Conservation (phyloP, 2,329 filamentous ascomycete genomes). For the Ophiocordyceps camponoti-floridani region DNA sequence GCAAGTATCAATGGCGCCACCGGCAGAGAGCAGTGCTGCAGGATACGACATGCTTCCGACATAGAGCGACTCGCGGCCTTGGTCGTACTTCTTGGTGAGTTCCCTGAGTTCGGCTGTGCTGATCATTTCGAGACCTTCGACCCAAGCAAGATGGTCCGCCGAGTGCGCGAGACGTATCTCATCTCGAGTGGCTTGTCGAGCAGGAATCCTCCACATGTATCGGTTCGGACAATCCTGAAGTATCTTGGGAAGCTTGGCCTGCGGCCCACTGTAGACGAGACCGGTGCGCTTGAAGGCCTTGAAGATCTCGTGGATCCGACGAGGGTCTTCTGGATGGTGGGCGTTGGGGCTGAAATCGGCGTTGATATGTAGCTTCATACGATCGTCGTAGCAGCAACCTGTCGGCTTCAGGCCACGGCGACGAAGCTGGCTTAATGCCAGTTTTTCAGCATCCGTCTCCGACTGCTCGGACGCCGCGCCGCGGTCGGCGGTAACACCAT, state of each 20-base stretch:
- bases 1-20: slow-evolving; percentile 90
- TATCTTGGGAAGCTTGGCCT: slow-evolving; percentile 32
- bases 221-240: slow-evolving; percentile 35
- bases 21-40: slow-evolving; percentile 69
- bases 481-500: slow-evolving; percentile 9
- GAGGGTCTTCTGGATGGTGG: slow-evolving; percentile 85
- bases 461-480: slow-evolving; percentile 16
- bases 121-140: slow-evolving; percentile 37
- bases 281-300: slow-evolving; percentile 70
- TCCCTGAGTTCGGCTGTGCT: slow-evolving; percentile 48
- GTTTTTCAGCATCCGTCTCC: slow-evolving; percentile 17
- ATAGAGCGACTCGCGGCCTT: slow-evolving; percentile 60
- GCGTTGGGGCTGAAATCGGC: slow-evolving; percentile 55
- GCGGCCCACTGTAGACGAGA: slow-evolving; percentile 47
- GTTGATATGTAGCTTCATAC: slow-evolving; percentile 93
- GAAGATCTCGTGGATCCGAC: slow-evolving; percentile 85
- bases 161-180: slow-evolving; percentile 74
- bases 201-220: slow-evolving; percentile 61
- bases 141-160: slow-evolving; percentile 61
- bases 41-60: slow-evolving; percentile 68
- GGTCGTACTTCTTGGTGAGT: slow-evolving; percentile 42
- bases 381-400: slow-evolving; percentile 75
- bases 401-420: slow-evolving; percentile 42
- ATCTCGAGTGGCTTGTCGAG: slow-evolving; percentile 56
- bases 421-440: slow-evolving; percentile 18